Base-by-base conservation (phyloP, 2,329 filamentous ascomycete genomes). In the Ascochyta pisi region DNA sequence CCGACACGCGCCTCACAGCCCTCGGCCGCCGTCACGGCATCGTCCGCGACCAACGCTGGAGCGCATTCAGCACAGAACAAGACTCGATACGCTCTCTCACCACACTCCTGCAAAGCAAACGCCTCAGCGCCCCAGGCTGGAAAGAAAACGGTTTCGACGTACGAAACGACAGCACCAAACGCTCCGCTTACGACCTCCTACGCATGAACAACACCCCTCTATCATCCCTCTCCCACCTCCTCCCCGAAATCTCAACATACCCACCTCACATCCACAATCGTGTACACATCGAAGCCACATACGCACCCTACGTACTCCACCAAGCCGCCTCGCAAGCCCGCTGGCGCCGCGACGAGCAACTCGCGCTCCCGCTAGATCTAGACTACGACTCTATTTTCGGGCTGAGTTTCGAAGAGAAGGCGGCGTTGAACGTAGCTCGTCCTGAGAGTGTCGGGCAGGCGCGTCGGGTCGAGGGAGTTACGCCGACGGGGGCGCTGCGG, bases 401-500 rank as follows among this genome's bases (percentile, higher is more conserved):
- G 0, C 79, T 99, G 48, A 92, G 90, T 52, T 84, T 86, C 34
- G 92, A 91, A 55, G 95, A 98, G 79, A 88, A 85, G 75, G 82
- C 86, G 26, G 83, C 89, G 4, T 80, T 99, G 33, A 83, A 84
- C 55, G 79, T 81, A 2, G 89, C 91, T 1, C 81, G 86, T 47
- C 95, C 95, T 0, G 91, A 96, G 76, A 96, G 86, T 58, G 81
- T 99, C 22, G 94, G 91, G 0, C 95, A 97, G 82, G 94, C 94
- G 29, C 83, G 92, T 44, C 81, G 95, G 13, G 86, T 97, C 10
- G 95, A 99, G 76, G 94, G 94, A 3, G 82, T 83, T n/a, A 83
- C 82, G 57, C 80, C 82, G 0, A 72, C 76, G 27, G 82, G 81
- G 0, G 79, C 80, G 24, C 60, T 83, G 61, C 68, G 85, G 50